Evolutionary conservation across 169 alveolate species (phyloP).

Genomic region (Cryptosporidium xiaoi): DNA sequence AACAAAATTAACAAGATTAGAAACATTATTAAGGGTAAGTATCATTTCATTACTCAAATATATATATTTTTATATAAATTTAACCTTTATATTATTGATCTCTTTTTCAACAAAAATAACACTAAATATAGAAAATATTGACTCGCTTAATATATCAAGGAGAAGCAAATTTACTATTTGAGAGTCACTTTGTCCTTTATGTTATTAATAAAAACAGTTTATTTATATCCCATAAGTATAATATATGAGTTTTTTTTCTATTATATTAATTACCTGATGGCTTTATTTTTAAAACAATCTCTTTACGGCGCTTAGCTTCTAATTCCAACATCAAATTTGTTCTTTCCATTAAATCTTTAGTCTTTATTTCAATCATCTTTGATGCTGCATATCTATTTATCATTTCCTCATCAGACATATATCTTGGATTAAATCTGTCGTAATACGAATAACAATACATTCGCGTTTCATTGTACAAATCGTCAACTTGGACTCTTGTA

Average conservation of each 20-base stretch:
- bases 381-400: slow-evolving; percentile 45
- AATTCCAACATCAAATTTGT: slow-evolving; percentile 19
- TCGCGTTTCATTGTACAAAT: slow-evolving; percentile 31
- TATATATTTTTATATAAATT: too few species aligned
- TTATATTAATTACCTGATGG: neutral
- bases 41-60: neutral
- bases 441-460: slow-evolving; percentile 6
- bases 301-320: slow-evolving; percentile 5
- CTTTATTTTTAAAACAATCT: neutral
- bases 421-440: slow-evolving; percentile 13
- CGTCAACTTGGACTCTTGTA: slow-evolving; percentile 21
- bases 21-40: slow-evolving; percentile 48
- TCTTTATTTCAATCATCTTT: slow-evolving; percentile 43
- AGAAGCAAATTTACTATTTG: neutral
- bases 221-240: neutral
- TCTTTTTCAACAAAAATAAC: neutral
- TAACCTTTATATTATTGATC: too few species aligned
- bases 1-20: slow-evolving; percentile 40
- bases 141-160: slow-evolving; percentile 36
- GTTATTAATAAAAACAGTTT: neutral
- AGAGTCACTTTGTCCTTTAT: neutral
- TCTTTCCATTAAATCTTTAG: slow-evolving; percentile 25
- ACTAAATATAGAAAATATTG: slow-evolving; percentile 23
- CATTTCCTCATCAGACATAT: slow-evolving; percentile 44
- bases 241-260: neutral